Percentiles rank a stretch among this genome's conserved stretches.
Conservation (phyloP, 2,329 filamentous ascomycete species). For the Nemania sp. region DNA sequence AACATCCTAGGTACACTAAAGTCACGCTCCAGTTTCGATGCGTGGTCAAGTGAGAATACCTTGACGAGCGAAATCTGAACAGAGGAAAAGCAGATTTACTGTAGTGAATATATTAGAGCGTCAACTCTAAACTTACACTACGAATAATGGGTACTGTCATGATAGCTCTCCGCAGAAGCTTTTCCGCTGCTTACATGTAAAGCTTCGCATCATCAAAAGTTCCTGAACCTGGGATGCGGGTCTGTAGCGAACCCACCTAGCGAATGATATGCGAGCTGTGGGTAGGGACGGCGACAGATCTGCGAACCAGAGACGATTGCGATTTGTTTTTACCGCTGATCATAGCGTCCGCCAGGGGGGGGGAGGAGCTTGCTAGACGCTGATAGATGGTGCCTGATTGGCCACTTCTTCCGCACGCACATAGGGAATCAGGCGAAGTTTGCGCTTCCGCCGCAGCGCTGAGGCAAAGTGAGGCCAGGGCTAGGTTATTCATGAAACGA, state of each 20-base stretch:
- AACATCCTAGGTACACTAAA: too few relatives aligned
- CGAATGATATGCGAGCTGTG: conserved; percentile 23
- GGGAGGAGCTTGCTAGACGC: conserved; percentile 11
- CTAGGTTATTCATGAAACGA: conserved; percentile 35
- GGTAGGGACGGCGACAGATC: conserved; percentile 41
- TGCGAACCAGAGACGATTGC: conserved; percentile 41
- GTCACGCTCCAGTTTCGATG: too few relatives aligned
- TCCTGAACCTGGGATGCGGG: too few relatives aligned
- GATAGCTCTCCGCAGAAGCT: too few relatives aligned
- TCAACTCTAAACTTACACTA: too few relatives aligned
- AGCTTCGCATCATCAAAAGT: too few relatives aligned
- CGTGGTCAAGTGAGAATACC: too few relatives aligned
- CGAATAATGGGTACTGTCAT: too few relatives aligned
- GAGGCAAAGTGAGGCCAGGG: conserved; percentile 33
- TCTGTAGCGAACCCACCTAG: neutral
- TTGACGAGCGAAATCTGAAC: too few relatives aligned
- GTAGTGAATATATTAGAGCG: too few relatives aligned
- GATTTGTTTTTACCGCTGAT: conserved; percentile 32
- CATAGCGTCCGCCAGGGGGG: conserved; percentile 13
- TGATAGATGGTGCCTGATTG: conserved; percentile 16
- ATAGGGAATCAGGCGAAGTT: conserved; percentile 38
- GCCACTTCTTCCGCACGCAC: conserved; percentile 24
- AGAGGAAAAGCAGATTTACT: too few relatives aligned
- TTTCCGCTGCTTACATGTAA: too few relatives aligned
- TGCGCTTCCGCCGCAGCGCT: conserved; percentile 26